Evolutionary conservation across 2,329 filamentous ascomycete species (phyloP).

Genomic region (Fusarium albosuccineum): DNA sequence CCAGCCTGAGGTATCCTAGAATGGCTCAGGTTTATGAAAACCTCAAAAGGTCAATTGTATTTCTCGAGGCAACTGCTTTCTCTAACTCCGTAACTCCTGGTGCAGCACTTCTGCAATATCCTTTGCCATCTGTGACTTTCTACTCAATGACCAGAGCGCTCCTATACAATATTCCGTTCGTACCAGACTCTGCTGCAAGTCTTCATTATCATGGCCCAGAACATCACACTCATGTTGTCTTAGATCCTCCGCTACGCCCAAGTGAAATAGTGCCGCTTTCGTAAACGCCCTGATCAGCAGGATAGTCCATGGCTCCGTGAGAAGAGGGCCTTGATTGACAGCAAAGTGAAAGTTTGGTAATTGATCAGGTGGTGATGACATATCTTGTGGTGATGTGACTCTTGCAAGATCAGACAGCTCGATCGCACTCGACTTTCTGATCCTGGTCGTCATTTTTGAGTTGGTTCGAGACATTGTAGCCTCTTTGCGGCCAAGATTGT

Average conservation of each 20-base stretch:
- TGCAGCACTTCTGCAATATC: constrained; percentile 38
- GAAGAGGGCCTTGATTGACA: constrained; percentile 64
- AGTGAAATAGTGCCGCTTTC: constrained; percentile 55
- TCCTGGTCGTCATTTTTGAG: constrained; percentile 52
- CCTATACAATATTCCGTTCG: constrained; percentile 63
- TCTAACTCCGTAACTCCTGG: not conserved
- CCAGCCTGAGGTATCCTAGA: too few species aligned
- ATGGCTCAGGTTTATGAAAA: too few species aligned
- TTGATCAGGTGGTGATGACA: constrained; percentile 7
- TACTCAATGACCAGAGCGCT: constrained; percentile 66
- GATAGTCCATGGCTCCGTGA: constrained; percentile 71
- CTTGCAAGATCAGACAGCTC: constrained; percentile 63
- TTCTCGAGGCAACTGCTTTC: too few species aligned
- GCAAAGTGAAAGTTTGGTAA: constrained; percentile 64
- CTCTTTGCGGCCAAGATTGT: constrained; percentile 38
- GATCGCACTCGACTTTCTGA: constrained; percentile 59
- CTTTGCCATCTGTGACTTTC: constrained; percentile 63
- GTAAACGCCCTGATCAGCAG: constrained; percentile 66
- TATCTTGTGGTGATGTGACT: constrained; percentile 54
- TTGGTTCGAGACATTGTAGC: constrained; percentile 41
- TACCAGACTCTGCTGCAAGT: constrained; percentile 47
- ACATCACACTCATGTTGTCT: constrained; percentile 35
- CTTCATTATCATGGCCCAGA: constrained; percentile 42
- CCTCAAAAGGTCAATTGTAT: too few species aligned
- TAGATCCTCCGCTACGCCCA: constrained; percentile 50